A percentile compares a stretch with the other conserved stretches of the same genome.
Evolutionary conservation across 1,284 basidiomycete genomes (phyloP).

Genomic region (Melanopsichium pennsylvanicum): DNA sequence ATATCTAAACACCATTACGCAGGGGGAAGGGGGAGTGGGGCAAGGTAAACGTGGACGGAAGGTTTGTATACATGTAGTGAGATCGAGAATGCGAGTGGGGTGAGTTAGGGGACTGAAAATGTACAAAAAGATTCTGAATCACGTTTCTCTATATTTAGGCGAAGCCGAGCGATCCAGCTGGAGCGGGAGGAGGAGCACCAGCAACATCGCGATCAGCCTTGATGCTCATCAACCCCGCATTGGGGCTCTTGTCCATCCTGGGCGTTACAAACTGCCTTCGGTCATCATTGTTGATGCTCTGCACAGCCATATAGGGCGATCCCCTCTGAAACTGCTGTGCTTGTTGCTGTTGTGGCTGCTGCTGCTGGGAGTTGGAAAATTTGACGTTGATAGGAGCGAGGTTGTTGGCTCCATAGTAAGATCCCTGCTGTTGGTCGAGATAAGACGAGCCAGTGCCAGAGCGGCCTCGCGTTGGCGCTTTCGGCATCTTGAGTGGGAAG

Average conservation of each 20-base stretch:
- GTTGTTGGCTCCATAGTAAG: conserved; percentile 20
- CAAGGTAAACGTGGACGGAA: too few relatives aligned
- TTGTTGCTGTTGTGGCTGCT: conserved; percentile 11
- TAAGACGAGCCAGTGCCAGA: conserved; percentile 30
- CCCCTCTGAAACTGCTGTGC: conserved; percentile 17
- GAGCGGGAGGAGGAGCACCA: conserved; percentile 16
- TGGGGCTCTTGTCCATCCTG: conserved; percentile 21
- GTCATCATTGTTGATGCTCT: conserved; percentile 10
- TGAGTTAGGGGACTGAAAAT: too few relatives aligned
- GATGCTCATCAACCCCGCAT: conserved; percentile 16
- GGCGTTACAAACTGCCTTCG: conserved; percentile 23
- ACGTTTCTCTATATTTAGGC: conserved; percentile 10
- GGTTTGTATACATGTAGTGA: conserved; percentile 24
- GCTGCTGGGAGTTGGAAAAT: conserved; percentile 2
- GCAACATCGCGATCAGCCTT: conserved; percentile 26
- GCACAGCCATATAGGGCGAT: conserved; percentile 26
- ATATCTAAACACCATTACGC: conserved; percentile 49
- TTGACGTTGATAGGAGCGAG: conserved; percentile 31
- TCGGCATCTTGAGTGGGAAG: conserved; percentile 51
- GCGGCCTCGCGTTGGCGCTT: conserved; percentile 20
- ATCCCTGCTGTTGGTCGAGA: conserved; percentile 21
- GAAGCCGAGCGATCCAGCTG: conserved; percentile 37
- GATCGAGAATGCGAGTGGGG: too few relatives aligned
- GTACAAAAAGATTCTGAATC: too few relatives aligned
- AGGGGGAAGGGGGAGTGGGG: not conserved